phyloP scores from a whole-genome alignment of 129 eudicot species.

The Flaveria bidentis region DNA sequence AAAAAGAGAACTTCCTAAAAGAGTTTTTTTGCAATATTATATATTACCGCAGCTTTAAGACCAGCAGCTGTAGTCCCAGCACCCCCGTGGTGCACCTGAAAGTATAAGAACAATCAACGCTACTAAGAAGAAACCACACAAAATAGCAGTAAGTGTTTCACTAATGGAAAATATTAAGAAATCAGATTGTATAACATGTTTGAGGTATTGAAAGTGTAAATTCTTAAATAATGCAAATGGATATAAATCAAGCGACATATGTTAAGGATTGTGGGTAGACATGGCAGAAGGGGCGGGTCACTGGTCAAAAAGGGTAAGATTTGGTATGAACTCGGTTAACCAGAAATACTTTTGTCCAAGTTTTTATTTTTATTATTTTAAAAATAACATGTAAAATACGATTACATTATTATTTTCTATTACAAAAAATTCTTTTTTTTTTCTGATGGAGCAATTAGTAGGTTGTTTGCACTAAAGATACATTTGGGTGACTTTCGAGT shows the following conservation, averaged over 20 bases:
- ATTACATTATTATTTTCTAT: not conserved
- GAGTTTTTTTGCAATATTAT: not conserved
- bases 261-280: not conserved
- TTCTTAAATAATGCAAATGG: not conserved
- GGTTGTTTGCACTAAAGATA: not conserved
- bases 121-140: not conserved
- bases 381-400: not conserved
- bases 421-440: not conserved
- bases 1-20: not conserved
- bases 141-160: not conserved
- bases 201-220: not conserved
- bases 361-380: not conserved
- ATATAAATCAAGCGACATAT: not conserved
- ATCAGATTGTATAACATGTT: not conserved
- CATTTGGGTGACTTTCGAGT: not conserved
- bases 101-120: slow-evolving; percentile 8
- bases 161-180: not conserved
- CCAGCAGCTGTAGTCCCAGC: slow-evolving; percentile 99
- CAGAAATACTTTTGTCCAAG: not conserved
- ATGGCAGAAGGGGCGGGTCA: not conserved
- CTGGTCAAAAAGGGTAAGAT: not conserved
- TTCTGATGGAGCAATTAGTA: not conserved
- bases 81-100: slow-evolving; percentile 99
- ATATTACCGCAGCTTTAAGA: slow-evolving; percentile 89
- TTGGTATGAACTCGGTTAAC: not conserved